These are phyloP conservation scores for Monosporozyma unispora DNA, from an alignment of 805 yeast genomes.

Conservation along the genomic window DNA sequence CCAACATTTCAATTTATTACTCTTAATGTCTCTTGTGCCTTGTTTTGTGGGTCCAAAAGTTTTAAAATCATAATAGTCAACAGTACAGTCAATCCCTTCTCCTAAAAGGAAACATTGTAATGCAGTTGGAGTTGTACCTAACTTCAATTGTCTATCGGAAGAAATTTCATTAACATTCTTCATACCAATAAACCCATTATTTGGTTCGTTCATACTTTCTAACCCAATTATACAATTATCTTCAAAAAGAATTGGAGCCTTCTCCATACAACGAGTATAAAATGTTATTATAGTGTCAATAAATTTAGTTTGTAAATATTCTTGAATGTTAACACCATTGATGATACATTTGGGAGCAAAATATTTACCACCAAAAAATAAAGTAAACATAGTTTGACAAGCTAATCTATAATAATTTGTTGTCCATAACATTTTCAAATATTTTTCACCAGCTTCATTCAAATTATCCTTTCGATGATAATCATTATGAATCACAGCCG, in stretches of 20 bases:
- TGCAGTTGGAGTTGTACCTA: conserved; percentile 79
- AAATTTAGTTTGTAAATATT: conserved; percentile 60
- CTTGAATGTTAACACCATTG: conserved; percentile 69
- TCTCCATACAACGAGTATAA: conserved; percentile 32
- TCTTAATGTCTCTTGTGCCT: conserved; percentile 46
- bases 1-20: conserved; percentile 48
- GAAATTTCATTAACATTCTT: conserved; percentile 48
- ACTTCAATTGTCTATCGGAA: conserved; percentile 51
- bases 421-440: conserved; percentile 88
- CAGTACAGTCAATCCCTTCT: conserved; percentile 55
- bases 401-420: conserved; percentile 76
- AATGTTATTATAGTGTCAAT: conserved; percentile 44
- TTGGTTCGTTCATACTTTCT: conserved; percentile 84
- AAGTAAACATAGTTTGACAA: conserved; percentile 70
- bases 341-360: conserved; percentile 71
- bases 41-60: conserved; percentile 67
- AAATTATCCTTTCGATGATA: conserved; percentile 32
- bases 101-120: conserved; percentile 69
- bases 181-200: conserved; percentile 61
- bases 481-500: conserved; percentile 67
- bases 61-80: conserved; percentile 63
- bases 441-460: conserved; percentile 35
- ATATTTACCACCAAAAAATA: conserved; percentile 69
- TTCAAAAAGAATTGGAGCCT: conserved; percentile 39
- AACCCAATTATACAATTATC: conserved; percentile 49